phyloP scores from a whole-genome alignment of 73 alveolate species.

The Blepharisma japonicum region DNA sequence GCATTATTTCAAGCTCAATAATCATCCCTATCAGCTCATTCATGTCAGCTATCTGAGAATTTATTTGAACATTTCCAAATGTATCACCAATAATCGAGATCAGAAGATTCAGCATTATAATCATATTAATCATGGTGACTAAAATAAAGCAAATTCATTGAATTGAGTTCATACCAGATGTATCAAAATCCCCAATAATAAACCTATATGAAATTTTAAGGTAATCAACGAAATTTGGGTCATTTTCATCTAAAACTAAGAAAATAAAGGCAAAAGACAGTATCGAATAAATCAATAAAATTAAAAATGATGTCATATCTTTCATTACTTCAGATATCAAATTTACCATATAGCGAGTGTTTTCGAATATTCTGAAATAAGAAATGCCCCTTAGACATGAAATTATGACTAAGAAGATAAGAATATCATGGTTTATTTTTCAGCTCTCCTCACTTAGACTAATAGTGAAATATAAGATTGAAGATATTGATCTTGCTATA shows the following conservation, averaged over 20 bases:
- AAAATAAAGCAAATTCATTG: background rate
- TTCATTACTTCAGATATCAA: slow-evolving; percentile 10
- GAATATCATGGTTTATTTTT: background rate
- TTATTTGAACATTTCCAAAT: background rate
- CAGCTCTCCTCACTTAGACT: background rate
- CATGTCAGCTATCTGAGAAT: slow-evolving; percentile 1
- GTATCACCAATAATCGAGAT: slow-evolving; percentile 10
- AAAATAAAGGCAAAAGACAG: slow-evolving; percentile 13
- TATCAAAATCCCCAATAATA: background rate
- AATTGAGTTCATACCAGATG: background rate
- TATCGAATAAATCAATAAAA: slow-evolving; percentile 10
- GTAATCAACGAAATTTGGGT: background rate
- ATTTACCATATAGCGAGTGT: slow-evolving; percentile 8
- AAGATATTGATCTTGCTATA: background rate
- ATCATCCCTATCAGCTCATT: background rate
- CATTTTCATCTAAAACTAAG: background rate
- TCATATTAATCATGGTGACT: background rate
- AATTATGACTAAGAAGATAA: background rate
- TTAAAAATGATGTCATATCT: background rate
- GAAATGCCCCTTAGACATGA: slow-evolving; percentile 30
- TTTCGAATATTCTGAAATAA: slow-evolving; percentile 24
- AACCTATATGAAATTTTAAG: slow-evolving; percentile 11
- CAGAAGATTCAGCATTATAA: slow-evolving; percentile 18
- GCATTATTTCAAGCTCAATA: background rate
- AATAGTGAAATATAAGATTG: background rate